These are phyloP conservation scores for Cyclotella baltica DNA, from an alignment of 108 stramenopile species.

Conservation along the genomic window DNA sequence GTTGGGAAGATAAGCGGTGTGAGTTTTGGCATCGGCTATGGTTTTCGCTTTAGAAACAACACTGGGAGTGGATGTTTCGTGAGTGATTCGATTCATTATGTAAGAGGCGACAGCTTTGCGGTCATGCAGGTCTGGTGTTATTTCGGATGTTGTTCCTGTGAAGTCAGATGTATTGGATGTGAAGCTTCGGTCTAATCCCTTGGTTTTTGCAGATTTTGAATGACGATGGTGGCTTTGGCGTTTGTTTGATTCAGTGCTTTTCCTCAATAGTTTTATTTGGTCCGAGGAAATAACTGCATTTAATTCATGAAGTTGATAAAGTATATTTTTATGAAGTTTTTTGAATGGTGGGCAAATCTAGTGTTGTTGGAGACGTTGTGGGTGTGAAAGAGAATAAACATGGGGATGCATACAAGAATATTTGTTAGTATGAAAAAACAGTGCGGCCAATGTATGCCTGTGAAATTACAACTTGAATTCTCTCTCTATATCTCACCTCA, in stretches of 20 bases:
- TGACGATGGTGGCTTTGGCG: background rate
- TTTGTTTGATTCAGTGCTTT: background rate
- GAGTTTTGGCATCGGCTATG: background rate
- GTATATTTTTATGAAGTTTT: conserved; percentile 40
- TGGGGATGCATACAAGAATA: background rate
- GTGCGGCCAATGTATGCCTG: background rate
- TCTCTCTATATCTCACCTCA: no score
- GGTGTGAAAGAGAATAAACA: background rate
- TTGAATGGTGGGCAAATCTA: conserved; percentile 33
- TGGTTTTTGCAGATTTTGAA: no score
- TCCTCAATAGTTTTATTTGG: background rate
- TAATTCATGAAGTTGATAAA: conserved; percentile 34
- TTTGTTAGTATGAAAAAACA: background rate
- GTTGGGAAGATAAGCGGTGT: conserved; percentile 44
- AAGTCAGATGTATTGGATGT: background rate
- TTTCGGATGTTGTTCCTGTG: background rate
- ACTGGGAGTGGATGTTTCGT: no score
- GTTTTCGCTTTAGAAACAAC: background rate
- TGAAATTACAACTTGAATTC: background rate
- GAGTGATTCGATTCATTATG: conserved; percentile 32
- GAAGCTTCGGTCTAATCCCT: background rate
- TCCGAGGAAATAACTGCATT: conserved; percentile 6
- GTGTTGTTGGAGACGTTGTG: background rate
- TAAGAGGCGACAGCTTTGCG: conserved; percentile 17
- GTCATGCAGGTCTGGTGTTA: conserved; percentile 12